Evolutionary conservation across 1,139 yeast genomes (phyloP).

Genomic region (Kurtzmaniella quercitrusa): DNA sequence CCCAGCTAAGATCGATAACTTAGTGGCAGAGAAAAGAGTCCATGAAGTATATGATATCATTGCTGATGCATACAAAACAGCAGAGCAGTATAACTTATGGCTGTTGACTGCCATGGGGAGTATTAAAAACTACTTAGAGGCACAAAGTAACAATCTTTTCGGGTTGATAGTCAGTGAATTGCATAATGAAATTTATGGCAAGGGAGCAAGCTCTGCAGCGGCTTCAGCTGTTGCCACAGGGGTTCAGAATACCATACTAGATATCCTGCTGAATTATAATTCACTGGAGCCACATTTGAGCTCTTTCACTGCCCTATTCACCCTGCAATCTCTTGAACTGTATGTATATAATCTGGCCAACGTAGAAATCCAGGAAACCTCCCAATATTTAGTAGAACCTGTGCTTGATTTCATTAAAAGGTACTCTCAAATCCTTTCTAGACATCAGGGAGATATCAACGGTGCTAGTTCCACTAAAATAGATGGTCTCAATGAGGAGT

Average conservation of each 20-base stretch:
- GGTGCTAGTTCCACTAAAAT: conserved; percentile 17
- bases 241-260: not conserved
- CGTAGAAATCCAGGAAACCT: conserved; percentile 51
- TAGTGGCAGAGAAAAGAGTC: conserved; percentile 64
- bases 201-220: not conserved
- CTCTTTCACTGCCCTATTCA: conserved; percentile 31
- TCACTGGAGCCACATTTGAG: conserved; percentile 26
- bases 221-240: conserved; percentile 1
- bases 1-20: conserved; percentile 62
- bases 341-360: conserved; percentile 55
- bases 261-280: not conserved
- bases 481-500: conserved; percentile 12
- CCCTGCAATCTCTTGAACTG: conserved; percentile 50
- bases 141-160: conserved; percentile 63
- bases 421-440: conserved; percentile 16
- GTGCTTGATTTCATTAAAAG: conserved; percentile 27
- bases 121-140: conserved; percentile 53
- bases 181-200: conserved; percentile 57
- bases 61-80: conserved; percentile 49
- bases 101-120: conserved; percentile 57
- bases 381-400: conserved; percentile 44
- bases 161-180: conserved; percentile 76
- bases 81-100: conserved; percentile 60
- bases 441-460: conserved; percentile 12
- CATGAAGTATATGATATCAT: conserved; percentile 65